Percentiles rank a stretch among this genome's conserved stretches.
phyloP scores from a whole-genome alignment of 1,139 yeast species.

The Scheffersomyces illinoinensis region DNA sequence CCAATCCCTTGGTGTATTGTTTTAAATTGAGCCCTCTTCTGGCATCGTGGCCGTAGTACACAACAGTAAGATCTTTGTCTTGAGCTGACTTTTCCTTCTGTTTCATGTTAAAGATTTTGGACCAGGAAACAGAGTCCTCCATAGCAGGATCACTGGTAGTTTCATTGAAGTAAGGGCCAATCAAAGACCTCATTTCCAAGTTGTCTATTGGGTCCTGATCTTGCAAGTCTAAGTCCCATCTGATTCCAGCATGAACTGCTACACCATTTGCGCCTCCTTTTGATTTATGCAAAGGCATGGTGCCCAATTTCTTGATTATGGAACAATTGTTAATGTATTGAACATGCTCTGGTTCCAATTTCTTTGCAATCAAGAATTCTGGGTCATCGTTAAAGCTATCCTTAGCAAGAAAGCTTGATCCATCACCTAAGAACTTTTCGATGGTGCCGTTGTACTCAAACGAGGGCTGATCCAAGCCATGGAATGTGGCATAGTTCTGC shows the following conservation, averaged over 20 bases:
- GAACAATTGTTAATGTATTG: slow-evolving; percentile 61
- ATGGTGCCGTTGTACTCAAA: slow-evolving; percentile 9
- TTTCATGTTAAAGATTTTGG: slow-evolving; percentile 57
- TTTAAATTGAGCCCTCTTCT: slow-evolving; percentile 67
- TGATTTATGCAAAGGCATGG: slow-evolving; percentile 48
- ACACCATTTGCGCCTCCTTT: slow-evolving; percentile 21
- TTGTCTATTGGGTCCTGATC: slow-evolving; percentile 65
- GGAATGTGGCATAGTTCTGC: slow-evolving; percentile 59
- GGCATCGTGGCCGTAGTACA: slow-evolving; percentile 91
- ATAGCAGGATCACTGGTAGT: slow-evolving; percentile 53
- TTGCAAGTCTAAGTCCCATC: slow-evolving; percentile 57
- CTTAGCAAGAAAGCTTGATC: not conserved
- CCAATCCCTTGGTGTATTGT: slow-evolving; percentile 75
- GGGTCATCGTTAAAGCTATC: slow-evolving; percentile 50
- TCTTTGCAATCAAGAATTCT: slow-evolving; percentile 61
- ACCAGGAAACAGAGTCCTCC: slow-evolving; percentile 62
- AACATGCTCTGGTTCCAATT: slow-evolving; percentile 60
- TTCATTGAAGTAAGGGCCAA: slow-evolving; percentile 56
- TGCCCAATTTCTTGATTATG: slow-evolving; percentile 61
- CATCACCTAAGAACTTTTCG: not conserved
- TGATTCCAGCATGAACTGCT: slow-evolving; percentile 78
- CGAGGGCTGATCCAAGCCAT: slow-evolving; percentile 43
- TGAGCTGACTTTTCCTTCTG: slow-evolving; percentile 32
- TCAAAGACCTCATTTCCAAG: slow-evolving; percentile 60
- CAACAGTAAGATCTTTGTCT: slow-evolving; percentile 41